Evolutionary conservation across 2,329 filamentous ascomycete genomes (phyloP).

Genomic region (Fonsecaea erecta): DNA sequence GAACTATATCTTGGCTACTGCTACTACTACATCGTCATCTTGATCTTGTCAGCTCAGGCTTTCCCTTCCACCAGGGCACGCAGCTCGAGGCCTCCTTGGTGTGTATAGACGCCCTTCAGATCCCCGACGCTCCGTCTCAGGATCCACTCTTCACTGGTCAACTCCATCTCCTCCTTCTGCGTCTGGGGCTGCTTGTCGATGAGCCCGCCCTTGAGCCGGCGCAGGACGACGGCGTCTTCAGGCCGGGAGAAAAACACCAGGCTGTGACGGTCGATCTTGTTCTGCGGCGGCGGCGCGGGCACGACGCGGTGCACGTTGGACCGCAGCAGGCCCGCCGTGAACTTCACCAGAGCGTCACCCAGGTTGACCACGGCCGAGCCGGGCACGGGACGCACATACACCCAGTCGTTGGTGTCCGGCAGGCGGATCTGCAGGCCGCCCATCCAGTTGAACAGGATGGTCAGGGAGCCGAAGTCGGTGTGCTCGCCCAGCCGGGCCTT

Average conservation of each 20-base stretch:
- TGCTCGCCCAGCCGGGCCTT: constrained; percentile 35
- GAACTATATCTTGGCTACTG: neutral
- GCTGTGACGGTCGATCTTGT: constrained; percentile 53
- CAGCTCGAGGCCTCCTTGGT: constrained; percentile 9
- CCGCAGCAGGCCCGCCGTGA: constrained; percentile 48
- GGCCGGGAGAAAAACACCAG: constrained; percentile 61
- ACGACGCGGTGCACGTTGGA: constrained; percentile 57
- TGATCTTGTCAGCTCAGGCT: neutral
- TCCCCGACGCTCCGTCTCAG: constrained; percentile 13
- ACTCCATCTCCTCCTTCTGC: constrained; percentile 14
- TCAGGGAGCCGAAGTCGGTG: constrained; percentile 54
- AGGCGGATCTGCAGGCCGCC: constrained; percentile 15
- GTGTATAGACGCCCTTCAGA: constrained; percentile 17
- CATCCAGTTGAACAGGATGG: constrained; percentile 46
- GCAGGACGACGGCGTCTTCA: constrained; percentile 7
- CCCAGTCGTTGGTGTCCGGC: constrained; percentile 11
- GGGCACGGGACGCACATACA: constrained; percentile 56
- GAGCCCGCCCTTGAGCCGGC: constrained; percentile 12
- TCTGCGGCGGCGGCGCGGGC: constrained; percentile 55
- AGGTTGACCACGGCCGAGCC: constrained; percentile 53
- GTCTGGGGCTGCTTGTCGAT: constrained; percentile 12
- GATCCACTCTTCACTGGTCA: constrained; percentile 18
- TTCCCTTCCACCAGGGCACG: constrained; percentile 8
- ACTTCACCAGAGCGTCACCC: constrained; percentile 52
- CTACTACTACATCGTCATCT: neutral